Conservation (phyloP, 2,329 filamentous ascomycete species). For the Kalmusia sp. region DNA sequence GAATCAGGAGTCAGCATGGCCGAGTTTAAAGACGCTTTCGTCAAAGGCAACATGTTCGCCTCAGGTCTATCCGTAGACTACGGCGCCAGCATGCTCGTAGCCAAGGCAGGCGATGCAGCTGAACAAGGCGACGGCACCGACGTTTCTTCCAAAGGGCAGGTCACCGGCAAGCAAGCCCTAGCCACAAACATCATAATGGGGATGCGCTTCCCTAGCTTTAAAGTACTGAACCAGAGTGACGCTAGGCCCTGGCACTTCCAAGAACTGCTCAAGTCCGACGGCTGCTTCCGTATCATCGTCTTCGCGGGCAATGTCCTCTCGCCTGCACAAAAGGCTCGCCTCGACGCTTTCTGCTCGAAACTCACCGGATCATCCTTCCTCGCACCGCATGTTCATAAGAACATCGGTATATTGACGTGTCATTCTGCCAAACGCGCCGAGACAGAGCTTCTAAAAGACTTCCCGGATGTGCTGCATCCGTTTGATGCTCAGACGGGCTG, state of each 20-base stretch:
- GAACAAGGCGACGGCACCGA: slow-evolving; percentile 59
- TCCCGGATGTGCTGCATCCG: slow-evolving; percentile 54
- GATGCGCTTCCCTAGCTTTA: slow-evolving; percentile 65
- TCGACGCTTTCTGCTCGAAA: slow-evolving; percentile 57
- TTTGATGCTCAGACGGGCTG: slow-evolving; percentile 48
- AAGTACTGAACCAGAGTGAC: slow-evolving; percentile 66
- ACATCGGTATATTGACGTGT: slow-evolving; percentile 68
- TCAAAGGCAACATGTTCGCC: slow-evolving; percentile 67
- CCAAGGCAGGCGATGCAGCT: slow-evolving; percentile 54
- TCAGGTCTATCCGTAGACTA: slow-evolving; percentile 67
- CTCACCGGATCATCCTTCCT: slow-evolving; percentile 54
- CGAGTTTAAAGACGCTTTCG: slow-evolving; percentile 67
- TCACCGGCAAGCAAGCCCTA: slow-evolving; percentile 50
- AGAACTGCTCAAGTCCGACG: slow-evolving; percentile 62
- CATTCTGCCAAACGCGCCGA: slow-evolving; percentile 61
- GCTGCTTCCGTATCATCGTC: slow-evolving; percentile 65
- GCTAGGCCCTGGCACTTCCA: slow-evolving; percentile 67
- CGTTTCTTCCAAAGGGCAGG: slow-evolving; percentile 32
- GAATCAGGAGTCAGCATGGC: slow-evolving; percentile 67
- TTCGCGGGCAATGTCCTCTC: slow-evolving; percentile 66
- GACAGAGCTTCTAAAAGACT: slow-evolving; percentile 50
- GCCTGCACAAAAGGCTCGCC: slow-evolving; percentile 51
- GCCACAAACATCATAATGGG: slow-evolving; percentile 58
- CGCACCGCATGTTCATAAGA: slow-evolving; percentile 51
- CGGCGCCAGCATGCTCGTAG: slow-evolving; percentile 61